Evolutionary conservation across 805 yeast species (phyloP), one percentile per base, ranked within the genome.

Genomic region (Kodamaea jinghongensis): DNA sequence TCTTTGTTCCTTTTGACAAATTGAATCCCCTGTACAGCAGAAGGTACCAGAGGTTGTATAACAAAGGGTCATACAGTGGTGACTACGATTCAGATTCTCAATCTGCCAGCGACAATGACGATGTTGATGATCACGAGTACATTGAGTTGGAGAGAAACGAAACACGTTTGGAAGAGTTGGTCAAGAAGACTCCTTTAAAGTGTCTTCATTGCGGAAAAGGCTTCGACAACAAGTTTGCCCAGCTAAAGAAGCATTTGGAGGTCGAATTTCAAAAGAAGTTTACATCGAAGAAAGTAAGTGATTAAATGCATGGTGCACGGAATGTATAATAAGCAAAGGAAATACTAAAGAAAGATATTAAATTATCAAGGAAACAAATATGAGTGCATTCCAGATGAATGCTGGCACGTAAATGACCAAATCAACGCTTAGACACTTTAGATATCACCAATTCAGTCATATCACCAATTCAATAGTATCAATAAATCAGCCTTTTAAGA

Each of bases 1-100:
- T 86, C 54, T 85, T 86, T 42, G 77, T 84, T 1, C 61, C 64
- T 0, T 77, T 81, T 55, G 71, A 67, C 1, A 65, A 63, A 12
- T 56, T 83, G 13, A 45, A 52, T 22, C 65, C 63, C 2, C 22
- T 14, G n/a, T 23, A 25, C n/a, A 45, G 39, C 28, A 41, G 26
- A 17, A 34, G 17, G 9, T 41, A 41, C 28, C 28, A 26, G 12
- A 23, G 20, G 11, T 28, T 23, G 14, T 31, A 28, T 32, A 31
- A 17, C 7, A 16, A 22, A 17, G 37, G 33, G 11, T 22, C 35
- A 4, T 4, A 20, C n/a, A 27, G 14, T 27, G 44, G 34, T 6
- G 34, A 34, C n/a, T 36, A 31, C 10, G 42, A 41, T 12, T 41
- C 41, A 11, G 52, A 44, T 17, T 40, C 48, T 10, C 38, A 38